These are phyloP conservation scores for Lichenothelia convexa DNA, from an alignment of 495 filamentous ascomycete species.

Conservation along the genomic window DNA sequence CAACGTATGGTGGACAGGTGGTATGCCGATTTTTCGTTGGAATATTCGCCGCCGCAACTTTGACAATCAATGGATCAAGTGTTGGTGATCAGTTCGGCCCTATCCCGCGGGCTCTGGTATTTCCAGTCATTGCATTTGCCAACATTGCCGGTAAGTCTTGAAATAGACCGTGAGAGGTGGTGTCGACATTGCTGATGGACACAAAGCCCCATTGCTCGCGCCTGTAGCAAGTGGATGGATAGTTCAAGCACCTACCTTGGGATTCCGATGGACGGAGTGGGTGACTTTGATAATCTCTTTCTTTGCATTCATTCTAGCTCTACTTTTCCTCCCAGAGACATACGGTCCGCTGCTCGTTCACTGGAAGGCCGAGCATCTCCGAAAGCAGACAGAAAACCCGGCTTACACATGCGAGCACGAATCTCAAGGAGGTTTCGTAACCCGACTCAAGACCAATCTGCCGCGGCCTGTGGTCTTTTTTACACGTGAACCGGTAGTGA, in stretches of 20 bases:
- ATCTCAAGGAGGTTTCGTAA: background rate
- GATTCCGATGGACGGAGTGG: background rate
- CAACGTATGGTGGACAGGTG: slow-evolving; percentile 16
- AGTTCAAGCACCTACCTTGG: background rate
- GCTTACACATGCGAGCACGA: background rate
- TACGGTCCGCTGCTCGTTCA: background rate
- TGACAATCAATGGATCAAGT: slow-evolving; percentile 20
- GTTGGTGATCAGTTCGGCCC: background rate
- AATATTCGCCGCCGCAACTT: slow-evolving; percentile 16
- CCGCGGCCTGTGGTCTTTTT: background rate
- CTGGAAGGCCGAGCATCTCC: background rate
- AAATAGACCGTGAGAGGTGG: too few relatives aligned
- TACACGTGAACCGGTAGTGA: background rate
- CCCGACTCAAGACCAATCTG: too few relatives aligned
- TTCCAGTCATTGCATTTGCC: background rate
- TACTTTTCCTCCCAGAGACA: background rate
- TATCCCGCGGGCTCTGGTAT: background rate
- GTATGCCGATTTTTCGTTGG: slow-evolving; percentile 20
- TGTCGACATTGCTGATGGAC: too few relatives aligned
- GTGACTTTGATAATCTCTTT: background rate
- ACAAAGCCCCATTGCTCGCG: background rate
- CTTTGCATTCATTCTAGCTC: background rate
- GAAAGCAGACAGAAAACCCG: too few relatives aligned
- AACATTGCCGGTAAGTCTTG: background rate
- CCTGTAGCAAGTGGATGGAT: background rate